Percentiles rank a stretch among this genome's conserved stretches.
phyloP scores from a whole-genome alignment of 139 green algal species.

The Chlamydomonas applanata region DNA sequence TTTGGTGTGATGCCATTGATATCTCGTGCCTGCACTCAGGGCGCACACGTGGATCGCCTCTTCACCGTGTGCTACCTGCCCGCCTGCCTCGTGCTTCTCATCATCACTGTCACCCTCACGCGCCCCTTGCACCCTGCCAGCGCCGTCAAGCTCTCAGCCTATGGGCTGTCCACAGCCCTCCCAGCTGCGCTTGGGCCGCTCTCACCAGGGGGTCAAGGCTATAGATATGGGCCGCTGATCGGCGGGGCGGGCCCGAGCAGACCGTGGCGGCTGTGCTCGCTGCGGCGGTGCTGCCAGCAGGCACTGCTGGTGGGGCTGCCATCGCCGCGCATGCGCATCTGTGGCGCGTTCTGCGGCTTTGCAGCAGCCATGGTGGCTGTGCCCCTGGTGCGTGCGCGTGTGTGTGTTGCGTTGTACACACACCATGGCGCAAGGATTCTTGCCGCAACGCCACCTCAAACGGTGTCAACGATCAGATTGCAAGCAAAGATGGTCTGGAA shows the following conservation, averaged over 20 bases:
- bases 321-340: slow-evolving; percentile 31
- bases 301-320: neutral
- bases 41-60: slow-evolving; percentile 66
- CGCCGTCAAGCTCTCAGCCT: neutral
- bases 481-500: too few species aligned
- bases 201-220: neutral
- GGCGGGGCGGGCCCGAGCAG: neutral
- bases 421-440: too few species aligned
- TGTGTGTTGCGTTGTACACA: neutral
- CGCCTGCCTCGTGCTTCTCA: slow-evolving; percentile 51
- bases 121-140: neutral
- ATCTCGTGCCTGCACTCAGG: slow-evolving; percentile 39
- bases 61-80: slow-evolving; percentile 72
- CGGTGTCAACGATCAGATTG: too few species aligned
- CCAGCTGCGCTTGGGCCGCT: neutral
- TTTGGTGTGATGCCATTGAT: too few species aligned
- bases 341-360: slow-evolving; percentile 54
- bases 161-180: neutral
- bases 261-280: neutral
- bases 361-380: slow-evolving; percentile 45
- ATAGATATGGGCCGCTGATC: neutral
- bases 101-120: neutral
- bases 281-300: neutral
- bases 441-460: too few species aligned
- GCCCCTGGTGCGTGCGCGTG: slow-evolving; percentile 39